Evolutionary conservation across 768 basidiomycete genomes (phyloP), one percentile per base, ranked within the genome.

Genomic region (Tricholoma flavovirens): DNA sequence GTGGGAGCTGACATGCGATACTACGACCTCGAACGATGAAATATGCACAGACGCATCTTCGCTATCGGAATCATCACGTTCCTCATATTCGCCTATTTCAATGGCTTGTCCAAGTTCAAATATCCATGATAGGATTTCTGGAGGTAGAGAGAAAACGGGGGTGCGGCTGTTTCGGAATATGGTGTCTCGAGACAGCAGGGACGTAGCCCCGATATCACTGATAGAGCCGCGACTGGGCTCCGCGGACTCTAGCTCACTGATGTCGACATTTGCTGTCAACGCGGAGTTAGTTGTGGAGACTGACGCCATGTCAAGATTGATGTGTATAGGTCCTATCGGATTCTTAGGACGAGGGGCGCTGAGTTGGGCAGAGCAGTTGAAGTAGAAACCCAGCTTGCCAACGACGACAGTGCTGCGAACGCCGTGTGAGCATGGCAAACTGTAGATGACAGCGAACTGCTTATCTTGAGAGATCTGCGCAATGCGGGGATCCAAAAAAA

Each of bases 1-100:
- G 52, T 66, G 60, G 4, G 64, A 64, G 60, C 67, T 72, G 35
- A 77, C 75, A 49, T 78, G 76, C 9, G 74, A 73, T 8, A 74
- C 62, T 3, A 69, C 45, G 40, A 77, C 52, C 54, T 77, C 75
- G 59, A 77, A 77, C 3, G 72, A 63, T 9, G 58, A 45, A 15
- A 19, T n/a, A 11, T 36, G 12, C 10, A 14, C 4, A 10, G 19
- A 22, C 8, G 8, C 24, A 9, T 22, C 53, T 19, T 51, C 24
- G 15, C 55, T 60, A 21, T 53, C 53, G 11, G 46, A 51, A 17
- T 38, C 55, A 7, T 42, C 56, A n/a, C 32, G 9, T 22, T 66
- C 59, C 12, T 36, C 40, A n/a, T 22, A 30, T n/a, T 61, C 57
- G 12, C 58, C 56, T 24, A 19, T 43, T 19, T 60, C 56, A 40